phyloP scores from a whole-genome alignment of 2,329 filamentous ascomycete species.

The Exutisphaerella laricina region DNA sequence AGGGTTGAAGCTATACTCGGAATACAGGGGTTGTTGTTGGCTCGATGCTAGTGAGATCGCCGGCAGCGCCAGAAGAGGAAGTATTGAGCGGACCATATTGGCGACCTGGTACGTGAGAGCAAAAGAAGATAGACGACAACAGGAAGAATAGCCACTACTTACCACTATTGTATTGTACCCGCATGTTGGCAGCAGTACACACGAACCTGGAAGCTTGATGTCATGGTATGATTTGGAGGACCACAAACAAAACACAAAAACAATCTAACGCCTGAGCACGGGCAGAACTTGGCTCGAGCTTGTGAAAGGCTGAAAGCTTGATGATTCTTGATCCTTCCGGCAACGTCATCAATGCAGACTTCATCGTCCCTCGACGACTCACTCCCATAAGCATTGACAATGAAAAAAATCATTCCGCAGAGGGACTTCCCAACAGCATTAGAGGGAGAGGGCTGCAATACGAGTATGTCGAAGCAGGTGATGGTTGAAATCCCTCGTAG shows the following conservation, averaged over 20 bases:
- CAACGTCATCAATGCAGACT: too few species aligned
- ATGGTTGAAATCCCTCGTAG: too few species aligned
- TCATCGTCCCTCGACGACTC: too few species aligned
- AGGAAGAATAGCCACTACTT: neutral
- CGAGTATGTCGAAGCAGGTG: too few species aligned
- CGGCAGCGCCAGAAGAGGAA: constrained; percentile 11
- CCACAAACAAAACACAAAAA: neutral
- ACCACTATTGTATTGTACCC: neutral
- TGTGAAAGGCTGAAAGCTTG: too few species aligned
- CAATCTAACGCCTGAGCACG: too few species aligned
- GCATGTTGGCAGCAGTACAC: neutral
- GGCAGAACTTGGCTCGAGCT: too few species aligned
- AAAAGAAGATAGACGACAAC: neutral
- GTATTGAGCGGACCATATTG: neutral
- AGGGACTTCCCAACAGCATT: too few species aligned
- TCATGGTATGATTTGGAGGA: neutral
- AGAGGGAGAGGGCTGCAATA: too few species aligned
- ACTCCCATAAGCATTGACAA: too few species aligned
- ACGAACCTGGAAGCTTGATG: neutral
- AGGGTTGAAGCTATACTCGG: constrained; percentile 42
- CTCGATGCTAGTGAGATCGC: constrained; percentile 18
- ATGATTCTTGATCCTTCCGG: too few species aligned
- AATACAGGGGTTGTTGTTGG: constrained; percentile 28
- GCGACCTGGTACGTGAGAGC: neutral
- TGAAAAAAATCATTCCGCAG: too few species aligned